These are phyloP conservation scores for Thielaviopsis euricoi DNA, from an alignment of 2,329 filamentous ascomycete genomes.

Conservation along the genomic window DNA sequence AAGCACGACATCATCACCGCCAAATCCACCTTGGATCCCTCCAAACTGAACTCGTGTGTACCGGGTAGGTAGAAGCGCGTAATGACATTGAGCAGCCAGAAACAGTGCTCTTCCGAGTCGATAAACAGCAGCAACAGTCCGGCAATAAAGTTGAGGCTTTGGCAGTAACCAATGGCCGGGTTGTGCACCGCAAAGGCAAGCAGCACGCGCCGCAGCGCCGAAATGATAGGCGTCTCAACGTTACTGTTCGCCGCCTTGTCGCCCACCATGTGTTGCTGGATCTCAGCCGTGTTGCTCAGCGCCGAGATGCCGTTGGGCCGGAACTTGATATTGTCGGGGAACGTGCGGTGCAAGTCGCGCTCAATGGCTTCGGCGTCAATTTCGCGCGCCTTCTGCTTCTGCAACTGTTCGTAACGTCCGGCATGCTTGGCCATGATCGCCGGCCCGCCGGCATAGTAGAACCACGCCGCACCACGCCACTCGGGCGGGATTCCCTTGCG, in stretches of 20 bases:
- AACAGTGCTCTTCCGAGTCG: slow-evolving; percentile 72
- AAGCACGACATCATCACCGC: slow-evolving; percentile 82
- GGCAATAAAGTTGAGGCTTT: slow-evolving; percentile 88
- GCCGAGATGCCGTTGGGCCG: slow-evolving; percentile 41
- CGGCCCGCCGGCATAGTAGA: slow-evolving; percentile 83
- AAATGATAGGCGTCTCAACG: slow-evolving; percentile 42
- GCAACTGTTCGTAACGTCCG: slow-evolving; percentile 58
- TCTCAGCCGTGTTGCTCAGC: slow-evolving; percentile 19
- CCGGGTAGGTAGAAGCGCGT: slow-evolving; percentile 77
- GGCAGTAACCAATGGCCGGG: slow-evolving; percentile 84
- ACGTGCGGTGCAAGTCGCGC: slow-evolving; percentile 81
- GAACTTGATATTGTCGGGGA: slow-evolving; percentile 85
- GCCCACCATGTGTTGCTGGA: slow-evolving; percentile 21
- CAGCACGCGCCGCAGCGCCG: slow-evolving; percentile 67
- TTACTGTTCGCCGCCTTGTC: slow-evolving; percentile 22
- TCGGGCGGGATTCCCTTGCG: slow-evolving; percentile 88
- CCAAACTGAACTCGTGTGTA: slow-evolving; percentile 78
- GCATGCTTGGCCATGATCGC: slow-evolving; percentile 59
- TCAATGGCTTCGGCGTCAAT: slow-evolving; percentile 83
- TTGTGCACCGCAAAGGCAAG: slow-evolving; percentile 86
- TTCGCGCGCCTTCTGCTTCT: slow-evolving; percentile 46
- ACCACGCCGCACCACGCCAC: slow-evolving; percentile 92
- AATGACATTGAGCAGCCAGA: slow-evolving; percentile 86
- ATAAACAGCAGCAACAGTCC: slow-evolving; percentile 81
- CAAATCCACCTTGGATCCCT: slow-evolving; percentile 85